Evolutionary conservation across 495 filamentous ascomycete species (phyloP).

Genomic region (Hypoxylon trugodes): DNA sequence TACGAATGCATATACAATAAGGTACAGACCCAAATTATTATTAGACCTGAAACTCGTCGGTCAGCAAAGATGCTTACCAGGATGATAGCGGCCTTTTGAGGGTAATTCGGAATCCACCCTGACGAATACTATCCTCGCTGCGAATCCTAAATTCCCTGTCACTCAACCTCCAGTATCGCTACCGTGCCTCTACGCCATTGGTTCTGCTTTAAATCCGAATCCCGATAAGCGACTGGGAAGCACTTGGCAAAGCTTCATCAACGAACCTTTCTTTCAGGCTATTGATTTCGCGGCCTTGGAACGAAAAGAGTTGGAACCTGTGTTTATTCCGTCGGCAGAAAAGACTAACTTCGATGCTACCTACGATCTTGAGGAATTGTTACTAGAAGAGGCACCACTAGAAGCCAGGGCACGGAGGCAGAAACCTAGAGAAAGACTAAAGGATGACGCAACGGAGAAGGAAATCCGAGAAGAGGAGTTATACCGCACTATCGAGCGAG

Average conservation of each 20-base stretch:
- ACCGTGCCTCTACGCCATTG: conserved; percentile 84
- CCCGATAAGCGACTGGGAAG: conserved; percentile 81
- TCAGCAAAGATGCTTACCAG: conserved; percentile 38
- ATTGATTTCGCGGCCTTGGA: conserved; percentile 89
- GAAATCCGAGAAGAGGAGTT: conserved; percentile 95
- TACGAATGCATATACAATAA: conserved; percentile 99
- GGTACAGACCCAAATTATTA: conserved; percentile 60
- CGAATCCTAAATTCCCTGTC: conserved; percentile 83
- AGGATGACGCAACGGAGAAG: conserved; percentile 93
- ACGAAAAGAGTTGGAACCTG: conserved; percentile 86
- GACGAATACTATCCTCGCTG: conserved; percentile 81
- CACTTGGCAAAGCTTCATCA: conserved; percentile 79
- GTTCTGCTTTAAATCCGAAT: conserved; percentile 81
- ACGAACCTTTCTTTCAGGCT: conserved; percentile 86
- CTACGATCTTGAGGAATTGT: conserved; percentile 93
- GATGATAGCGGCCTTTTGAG: conserved; percentile 80
- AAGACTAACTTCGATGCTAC: conserved; percentile 99
- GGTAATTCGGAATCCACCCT: conserved; percentile 83
- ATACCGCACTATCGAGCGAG: conserved; percentile 91
- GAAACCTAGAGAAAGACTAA: conserved; percentile 88
- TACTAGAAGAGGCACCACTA: conserved; percentile 93
- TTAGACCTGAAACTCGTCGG: background rate
- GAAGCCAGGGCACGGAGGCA: conserved; percentile 92
- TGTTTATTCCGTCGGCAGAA: conserved; percentile 91
- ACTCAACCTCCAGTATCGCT: conserved; percentile 89